Evolutionary conservation across 2,329 filamentous ascomycete species (phyloP).

Genomic region (Diaporthe citriasiana): DNA sequence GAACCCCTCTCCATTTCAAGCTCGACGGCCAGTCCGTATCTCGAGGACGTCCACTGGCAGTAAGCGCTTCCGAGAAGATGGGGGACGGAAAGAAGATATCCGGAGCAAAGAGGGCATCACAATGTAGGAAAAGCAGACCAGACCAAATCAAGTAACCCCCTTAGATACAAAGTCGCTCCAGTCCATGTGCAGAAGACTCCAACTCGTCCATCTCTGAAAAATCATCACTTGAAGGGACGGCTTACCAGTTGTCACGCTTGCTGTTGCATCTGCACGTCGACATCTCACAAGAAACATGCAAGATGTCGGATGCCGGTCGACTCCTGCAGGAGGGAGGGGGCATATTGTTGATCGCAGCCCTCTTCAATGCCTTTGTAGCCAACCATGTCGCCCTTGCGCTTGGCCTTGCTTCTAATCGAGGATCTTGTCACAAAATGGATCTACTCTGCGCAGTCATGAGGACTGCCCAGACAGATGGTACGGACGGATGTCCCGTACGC

Average conservation of each 20-base stretch:
- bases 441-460: not conserved
- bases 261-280: constrained; percentile 10
- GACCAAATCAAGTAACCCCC: not conserved
- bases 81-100: not conserved
- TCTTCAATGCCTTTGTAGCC: not conserved
- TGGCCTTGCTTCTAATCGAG: not conserved
- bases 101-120: too few relatives aligned
- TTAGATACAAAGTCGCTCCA: not conserved
- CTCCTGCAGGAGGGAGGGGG: not conserved
- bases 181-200: not conserved
- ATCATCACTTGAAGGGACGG: not conserved
- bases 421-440: not conserved
- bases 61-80: not conserved
- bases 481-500: not conserved
- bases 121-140: not conserved
- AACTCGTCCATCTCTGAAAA: not conserved
- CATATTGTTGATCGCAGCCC: not conserved
- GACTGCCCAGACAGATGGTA: not conserved
- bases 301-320: not conserved
- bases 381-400: not conserved
- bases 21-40: not conserved
- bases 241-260: not conserved
- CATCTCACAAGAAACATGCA: not conserved
- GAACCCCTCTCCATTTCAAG: not conserved
- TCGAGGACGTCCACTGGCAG: not conserved